Conservation (phyloP, 495 filamentous ascomycete species). For the Trichoderma reesei region DNA sequence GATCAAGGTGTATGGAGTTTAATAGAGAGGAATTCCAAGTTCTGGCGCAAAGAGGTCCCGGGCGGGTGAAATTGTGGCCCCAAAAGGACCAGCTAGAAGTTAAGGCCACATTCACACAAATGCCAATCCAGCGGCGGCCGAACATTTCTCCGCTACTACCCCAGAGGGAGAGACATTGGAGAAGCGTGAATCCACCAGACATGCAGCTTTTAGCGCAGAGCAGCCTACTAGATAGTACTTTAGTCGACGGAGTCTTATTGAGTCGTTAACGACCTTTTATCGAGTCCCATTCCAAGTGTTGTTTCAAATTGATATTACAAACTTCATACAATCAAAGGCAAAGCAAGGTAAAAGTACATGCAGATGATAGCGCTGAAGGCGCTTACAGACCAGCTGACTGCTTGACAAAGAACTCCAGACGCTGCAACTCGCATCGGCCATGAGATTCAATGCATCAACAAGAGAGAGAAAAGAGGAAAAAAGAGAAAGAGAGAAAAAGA, state of each 20-base stretch:
- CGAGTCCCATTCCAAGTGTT: too few species aligned
- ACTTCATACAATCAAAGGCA: background rate
- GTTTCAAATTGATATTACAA: too few species aligned
- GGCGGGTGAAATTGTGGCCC: conserved; percentile 10
- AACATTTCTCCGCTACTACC: conserved; percentile 8
- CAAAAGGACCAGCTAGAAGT: background rate
- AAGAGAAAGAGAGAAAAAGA: background rate
- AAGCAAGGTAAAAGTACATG: too few species aligned
- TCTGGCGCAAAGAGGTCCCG: too few species aligned
- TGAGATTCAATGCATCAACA: background rate
- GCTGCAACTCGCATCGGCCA: background rate
- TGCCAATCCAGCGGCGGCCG: background rate
- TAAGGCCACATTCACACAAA: conserved; percentile 12
- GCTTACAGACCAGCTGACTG: too few species aligned
- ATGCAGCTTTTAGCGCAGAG: background rate
- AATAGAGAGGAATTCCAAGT: too few species aligned
- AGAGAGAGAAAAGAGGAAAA: background rate
- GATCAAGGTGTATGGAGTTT: background rate
- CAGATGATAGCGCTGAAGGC: too few species aligned
- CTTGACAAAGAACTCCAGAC: too few species aligned
- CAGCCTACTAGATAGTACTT: background rate
- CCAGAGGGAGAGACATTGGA: background rate
- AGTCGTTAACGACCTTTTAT: too few species aligned
- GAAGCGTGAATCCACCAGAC: background rate
- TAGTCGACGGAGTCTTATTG: background rate